Evolutionary conservation across 2,329 filamentous ascomycete genomes (phyloP).

Genomic region (Trichoderma sp.): DNA sequence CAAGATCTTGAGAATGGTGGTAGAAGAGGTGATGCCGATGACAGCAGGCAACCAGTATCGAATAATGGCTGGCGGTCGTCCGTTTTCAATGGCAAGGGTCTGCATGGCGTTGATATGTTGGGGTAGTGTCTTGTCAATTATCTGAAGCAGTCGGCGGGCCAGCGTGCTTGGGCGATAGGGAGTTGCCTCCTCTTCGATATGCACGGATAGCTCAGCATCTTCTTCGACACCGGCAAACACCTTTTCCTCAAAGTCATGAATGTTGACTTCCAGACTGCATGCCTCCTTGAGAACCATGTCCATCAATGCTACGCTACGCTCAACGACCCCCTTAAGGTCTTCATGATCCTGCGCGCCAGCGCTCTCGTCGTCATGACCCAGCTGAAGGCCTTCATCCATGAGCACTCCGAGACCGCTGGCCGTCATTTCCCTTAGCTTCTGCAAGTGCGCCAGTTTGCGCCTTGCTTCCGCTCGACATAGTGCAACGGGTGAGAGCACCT

Average conservation of each 20-base stretch:
- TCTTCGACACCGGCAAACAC: slow-evolving; percentile 62
- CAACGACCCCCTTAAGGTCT: slow-evolving; percentile 68
- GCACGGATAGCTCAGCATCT: slow-evolving; percentile 55
- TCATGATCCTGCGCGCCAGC: slow-evolving; percentile 47
- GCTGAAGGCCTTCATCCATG: slow-evolving; percentile 77
- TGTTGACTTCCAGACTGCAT: slow-evolving; percentile 58
- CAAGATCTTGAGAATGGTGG: slow-evolving; percentile 77
- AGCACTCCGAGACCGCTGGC: slow-evolving; percentile 84
- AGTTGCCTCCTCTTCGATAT: slow-evolving; percentile 45
- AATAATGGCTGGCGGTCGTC: slow-evolving; percentile 69
- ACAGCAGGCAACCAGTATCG: slow-evolving; percentile 86
- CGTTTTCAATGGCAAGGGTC: slow-evolving; percentile 59
- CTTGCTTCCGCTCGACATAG: slow-evolving; percentile 71
- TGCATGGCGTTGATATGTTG: slow-evolving; percentile 59
- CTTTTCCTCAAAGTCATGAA: slow-evolving; percentile 62
- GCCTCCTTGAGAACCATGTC: slow-evolving; percentile 77
- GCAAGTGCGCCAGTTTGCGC: slow-evolving; percentile 68
- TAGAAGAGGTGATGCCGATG: slow-evolving; percentile 73
- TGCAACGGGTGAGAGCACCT: slow-evolving; percentile 75
- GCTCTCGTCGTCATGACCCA: slow-evolving; percentile 59
- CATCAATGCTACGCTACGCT: slow-evolving; percentile 79
- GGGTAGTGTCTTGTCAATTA: slow-evolving; percentile 68
- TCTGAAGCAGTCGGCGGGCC: slow-evolving; percentile 62
- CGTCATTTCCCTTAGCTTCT: slow-evolving; percentile 71
- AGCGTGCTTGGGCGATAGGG: slow-evolving; percentile 56